Evolutionary conservation across 768 basidiomycete genomes (phyloP).

Genomic region (Amanita molliuscula): DNA sequence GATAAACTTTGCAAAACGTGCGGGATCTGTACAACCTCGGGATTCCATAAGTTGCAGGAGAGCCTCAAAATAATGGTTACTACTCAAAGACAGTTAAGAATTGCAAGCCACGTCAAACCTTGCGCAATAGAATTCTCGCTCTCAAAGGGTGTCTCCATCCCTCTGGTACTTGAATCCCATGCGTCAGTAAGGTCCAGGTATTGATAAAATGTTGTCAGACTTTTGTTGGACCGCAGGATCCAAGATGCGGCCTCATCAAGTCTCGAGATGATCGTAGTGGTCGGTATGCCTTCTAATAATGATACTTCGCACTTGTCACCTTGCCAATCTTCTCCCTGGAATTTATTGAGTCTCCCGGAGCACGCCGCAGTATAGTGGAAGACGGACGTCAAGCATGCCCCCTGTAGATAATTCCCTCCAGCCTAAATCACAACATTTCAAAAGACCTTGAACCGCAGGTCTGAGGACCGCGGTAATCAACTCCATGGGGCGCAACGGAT

Average conservation of each 20-base stretch:
- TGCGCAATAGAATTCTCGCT: slow-evolving; percentile 46
- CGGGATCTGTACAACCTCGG: slow-evolving; percentile 26
- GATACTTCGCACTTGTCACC: slow-evolving; percentile 81
- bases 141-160: slow-evolving; percentile 41
- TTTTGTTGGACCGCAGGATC: slow-evolving; percentile 36
- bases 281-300: slow-evolving; percentile 54
- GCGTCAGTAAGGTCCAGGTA: background rate
- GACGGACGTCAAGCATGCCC: slow-evolving; percentile 64
- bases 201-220: slow-evolving; percentile 12
- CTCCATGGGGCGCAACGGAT: slow-evolving; percentile 43
- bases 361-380: slow-evolving; percentile 8
- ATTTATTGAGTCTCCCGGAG: slow-evolving; percentile 9
- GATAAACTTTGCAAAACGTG: slow-evolving; percentile 27
- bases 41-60: slow-evolving; percentile 40
- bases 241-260: slow-evolving; percentile 56
- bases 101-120: slow-evolving; percentile 24
- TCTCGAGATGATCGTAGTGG: slow-evolving; percentile 37
- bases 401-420: slow-evolving; percentile 79
- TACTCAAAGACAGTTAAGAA: background rate
- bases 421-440: slow-evolving; percentile 74
- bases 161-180: slow-evolving; percentile 25
- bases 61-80: slow-evolving; percentile 19
- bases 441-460: slow-evolving; percentile 52
- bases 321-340: slow-evolving; percentile 81
- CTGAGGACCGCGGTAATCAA: slow-evolving; percentile 63